Base-by-base conservation (phyloP, 306 rosid genomes). In the Cyamopsis tetragonoloba region DNA sequence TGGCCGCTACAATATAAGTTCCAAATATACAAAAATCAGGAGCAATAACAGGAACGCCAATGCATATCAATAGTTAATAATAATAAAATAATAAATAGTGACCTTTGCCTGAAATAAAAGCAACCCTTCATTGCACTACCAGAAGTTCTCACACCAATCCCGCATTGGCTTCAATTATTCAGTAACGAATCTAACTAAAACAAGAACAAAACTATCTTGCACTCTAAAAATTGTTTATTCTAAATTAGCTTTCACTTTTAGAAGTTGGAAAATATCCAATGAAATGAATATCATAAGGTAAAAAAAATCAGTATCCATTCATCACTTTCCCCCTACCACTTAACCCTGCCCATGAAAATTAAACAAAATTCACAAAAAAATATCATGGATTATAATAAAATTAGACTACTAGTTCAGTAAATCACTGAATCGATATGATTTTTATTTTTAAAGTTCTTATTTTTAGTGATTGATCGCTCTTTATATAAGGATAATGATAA, bases 1-100 rank as follows among this genome's bases (percentile, higher is more conserved):
- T 26, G 26, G 12, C 42, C 1, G 74, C 74, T 68, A 20, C 30
- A 54, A 53, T 3, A 68, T 53, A 39, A 67, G 2, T n/a, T n/a
- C n/a, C n/a, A n/a, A n/a, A n/a, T n/a, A n/a, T 38, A 14, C 14
- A 23, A 20, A 39, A 8, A 9, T 22, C 3, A 38, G 14, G n/a
- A 1, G 14, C 7, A 53, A 14, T 1, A 1, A 24, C 0, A 68
- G 1, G 2, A 9, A 2, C 47, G 23, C 14, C 0, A 7, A 48
- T n/a, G 18, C 23, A 44, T 12, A 6, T 13, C 1, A 13, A 24
- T 2, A 56, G 5, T 14, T 30, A 24, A 12, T 53, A 35, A 8
- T 12, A 24, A 12, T 27, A 3, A 1, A 4, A 26, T 0, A 41
- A 64, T 30, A n/a, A n/a, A n/a, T n/a, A n/a, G n/a, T n/a, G n/a